Evolutionary conservation across 495 filamentous ascomycete genomes (phyloP), one percentile per base, ranked within the genome.

Genomic region (Durotheca rogersii): DNA sequence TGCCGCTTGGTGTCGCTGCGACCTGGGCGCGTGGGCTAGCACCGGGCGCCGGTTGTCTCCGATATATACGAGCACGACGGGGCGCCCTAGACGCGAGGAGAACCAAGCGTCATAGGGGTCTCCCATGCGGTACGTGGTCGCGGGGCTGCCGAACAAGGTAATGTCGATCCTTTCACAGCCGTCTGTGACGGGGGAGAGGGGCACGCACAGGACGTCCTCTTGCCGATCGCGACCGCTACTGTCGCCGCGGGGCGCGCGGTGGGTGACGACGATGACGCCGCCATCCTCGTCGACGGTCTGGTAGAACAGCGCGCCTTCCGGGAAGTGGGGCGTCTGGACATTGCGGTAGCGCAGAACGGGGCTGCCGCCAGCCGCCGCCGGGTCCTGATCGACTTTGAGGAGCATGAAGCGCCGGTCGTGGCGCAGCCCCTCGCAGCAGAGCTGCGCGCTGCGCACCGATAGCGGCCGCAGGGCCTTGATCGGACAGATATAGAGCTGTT

Each of bases 401-500:
- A 95, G 77, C 81, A 93, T 88, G 64, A 89, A 93, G 11, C 75
- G 72, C 6, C 91, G 82, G 70, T 96, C 91, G 67, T 88, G 78
- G 23, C 71, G 68, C 48, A 94, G 79, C 9, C 90, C 90, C 51
- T 82, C 76, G n/a, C 74, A 67, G 1, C 82, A 83, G 25, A 91
- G 61, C 5, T 68, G 51, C 7, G 85, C 77, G 15, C 72, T 60
- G 2, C 69, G 34, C 27, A 95, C 64, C 18, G 75, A 47, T 20
- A 87, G 79, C 4, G 78, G 82, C 4, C 85, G 81, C 0, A 96
- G 77, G 2, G 84, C 89, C 61, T 95, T 96, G 72, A 96, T 87
- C 45, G 91, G 90, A 64, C 95, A 94, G 32, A 87, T 75, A 69
- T 88, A 93, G 23, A 96, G 76, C 86, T 93, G n/a, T n/a, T n/a